These are phyloP conservation scores for Salicornia ramosissima DNA, from an alignment of 148 eudicot species.

Conservation along the genomic window DNA sequence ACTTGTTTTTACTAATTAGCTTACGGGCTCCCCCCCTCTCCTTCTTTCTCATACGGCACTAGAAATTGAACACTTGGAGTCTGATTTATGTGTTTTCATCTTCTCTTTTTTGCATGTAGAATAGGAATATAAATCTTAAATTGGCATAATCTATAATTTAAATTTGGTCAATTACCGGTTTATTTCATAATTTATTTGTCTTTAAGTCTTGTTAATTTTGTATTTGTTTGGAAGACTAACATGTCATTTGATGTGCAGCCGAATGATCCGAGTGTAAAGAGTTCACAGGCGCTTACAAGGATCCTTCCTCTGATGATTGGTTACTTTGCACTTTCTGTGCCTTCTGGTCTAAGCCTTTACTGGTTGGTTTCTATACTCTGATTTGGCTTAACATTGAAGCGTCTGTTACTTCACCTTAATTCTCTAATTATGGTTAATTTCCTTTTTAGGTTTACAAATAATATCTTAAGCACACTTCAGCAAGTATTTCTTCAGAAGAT, in stretches of 20 bases:
- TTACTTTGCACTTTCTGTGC: conserved; percentile 92
- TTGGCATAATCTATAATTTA: neutral
- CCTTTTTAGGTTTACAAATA: conserved; percentile 79
- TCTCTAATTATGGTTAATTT: conserved; percentile 6
- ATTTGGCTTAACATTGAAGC: neutral
- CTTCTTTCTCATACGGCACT: neutral
- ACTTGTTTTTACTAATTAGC: neutral
- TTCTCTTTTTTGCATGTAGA: neutral
- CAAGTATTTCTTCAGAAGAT: conserved; percentile 87
- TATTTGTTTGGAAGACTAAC: neutral
- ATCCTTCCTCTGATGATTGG: conserved; percentile 89
- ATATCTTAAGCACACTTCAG: conserved; percentile 84
- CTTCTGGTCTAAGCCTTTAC: conserved; percentile 92
- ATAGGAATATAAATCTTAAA: neutral
- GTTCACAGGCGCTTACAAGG: conserved; percentile 70
- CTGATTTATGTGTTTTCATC: no score
- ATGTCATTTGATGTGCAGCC: conserved; percentile 26
- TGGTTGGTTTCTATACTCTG: conserved; percentile 46
- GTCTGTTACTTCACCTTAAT: neutral
- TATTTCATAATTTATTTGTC: neutral
- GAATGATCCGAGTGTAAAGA: conserved; percentile 79
- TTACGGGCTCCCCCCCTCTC: neutral
- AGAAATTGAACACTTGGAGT: no score
- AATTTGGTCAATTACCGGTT: no score
- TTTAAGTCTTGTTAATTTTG: neutral